Conservation (phyloP, 2,329 filamentous ascomycete species). For the Claviceps monticola region DNA sequence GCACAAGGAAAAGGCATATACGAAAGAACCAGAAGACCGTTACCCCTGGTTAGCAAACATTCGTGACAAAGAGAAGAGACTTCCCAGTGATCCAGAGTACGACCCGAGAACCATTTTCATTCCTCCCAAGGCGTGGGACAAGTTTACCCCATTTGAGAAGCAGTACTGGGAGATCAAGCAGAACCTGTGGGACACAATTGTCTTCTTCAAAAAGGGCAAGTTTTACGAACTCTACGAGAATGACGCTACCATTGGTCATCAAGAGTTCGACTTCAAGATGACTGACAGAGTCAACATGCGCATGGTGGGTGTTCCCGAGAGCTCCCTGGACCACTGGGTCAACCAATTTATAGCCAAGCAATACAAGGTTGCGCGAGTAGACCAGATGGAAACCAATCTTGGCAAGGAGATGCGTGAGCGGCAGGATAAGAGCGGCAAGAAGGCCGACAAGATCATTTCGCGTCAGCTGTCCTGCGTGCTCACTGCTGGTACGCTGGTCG, state of each 20-base stretch:
- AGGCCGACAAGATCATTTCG: conserved; percentile 84
- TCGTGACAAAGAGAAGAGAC: conserved; percentile 69
- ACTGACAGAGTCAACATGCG: conserved; percentile 98
- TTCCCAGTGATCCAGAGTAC: conserved; percentile 70
- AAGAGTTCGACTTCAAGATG: conserved; percentile 93
- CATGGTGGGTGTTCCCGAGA: conserved; percentile 96
- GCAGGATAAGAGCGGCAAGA: conserved; percentile 49
- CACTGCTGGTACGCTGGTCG: conserved; percentile 84
- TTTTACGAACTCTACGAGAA: conserved; percentile 99
- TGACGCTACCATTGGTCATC: conserved; percentile 89
- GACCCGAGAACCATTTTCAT: conserved; percentile 87
- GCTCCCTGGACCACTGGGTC: conserved; percentile 91
- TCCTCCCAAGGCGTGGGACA: conserved; percentile 62
- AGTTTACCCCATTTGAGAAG: conserved; percentile 89
- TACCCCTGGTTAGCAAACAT: conserved; percentile 86
- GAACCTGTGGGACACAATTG: conserved; percentile 92
- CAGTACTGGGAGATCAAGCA: conserved; percentile 99
- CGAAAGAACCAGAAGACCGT: conserved; percentile 69
- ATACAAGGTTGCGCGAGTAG: conserved; percentile 90
- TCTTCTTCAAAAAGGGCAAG: conserved; percentile 99
- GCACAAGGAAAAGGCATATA: conserved; percentile 55
- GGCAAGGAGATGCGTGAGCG: conserved; percentile 98
- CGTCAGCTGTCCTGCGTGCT: conserved; percentile 84
- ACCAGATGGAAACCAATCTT: conserved; percentile 90
- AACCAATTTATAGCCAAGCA: conserved; percentile 98